phyloP scores from a whole-genome alignment of 2,329 filamentous ascomycete genomes.

The Ploettnerulaceae sp. region DNA sequence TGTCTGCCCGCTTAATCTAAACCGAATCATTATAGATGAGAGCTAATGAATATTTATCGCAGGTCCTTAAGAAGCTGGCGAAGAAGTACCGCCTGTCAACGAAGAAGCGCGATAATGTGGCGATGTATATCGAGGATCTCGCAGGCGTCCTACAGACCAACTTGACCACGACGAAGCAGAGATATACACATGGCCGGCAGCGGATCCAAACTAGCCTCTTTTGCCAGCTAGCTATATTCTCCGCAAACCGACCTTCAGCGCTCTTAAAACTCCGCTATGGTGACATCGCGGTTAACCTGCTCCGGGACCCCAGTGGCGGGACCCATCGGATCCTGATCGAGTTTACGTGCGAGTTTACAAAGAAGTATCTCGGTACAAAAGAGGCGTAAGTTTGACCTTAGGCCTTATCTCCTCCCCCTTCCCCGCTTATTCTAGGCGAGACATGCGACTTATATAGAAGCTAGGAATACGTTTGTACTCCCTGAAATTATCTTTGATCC shows the following conservation, averaged over 20 bases:
- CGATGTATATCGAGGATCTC: conserved; percentile 3
- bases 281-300: background rate
- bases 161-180: conserved; percentile 6
- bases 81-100: background rate
- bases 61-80: background rate
- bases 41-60: no score
- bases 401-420: background rate
- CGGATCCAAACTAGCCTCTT: conserved; percentile 1
- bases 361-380: background rate
- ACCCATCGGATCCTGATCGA: background rate
- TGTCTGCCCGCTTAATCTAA: no score
- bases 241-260: background rate
- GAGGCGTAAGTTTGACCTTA: background rate
- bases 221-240: conserved; percentile 1
- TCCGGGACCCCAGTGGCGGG: background rate
- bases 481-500: no score
- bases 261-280: background rate
- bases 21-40: no score
- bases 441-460: no score
- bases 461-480: no score
- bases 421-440: background rate
- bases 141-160: background rate
- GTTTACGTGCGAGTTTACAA: background rate
- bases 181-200: background rate
- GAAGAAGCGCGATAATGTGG: background rate